A percentile compares a stretch with the other conserved stretches of the same genome.
These are phyloP conservation scores for Lasiodiplodia hormozganensis DNA, from an alignment of 2,329 filamentous ascomycete genomes.

Conservation along the genomic window DNA sequence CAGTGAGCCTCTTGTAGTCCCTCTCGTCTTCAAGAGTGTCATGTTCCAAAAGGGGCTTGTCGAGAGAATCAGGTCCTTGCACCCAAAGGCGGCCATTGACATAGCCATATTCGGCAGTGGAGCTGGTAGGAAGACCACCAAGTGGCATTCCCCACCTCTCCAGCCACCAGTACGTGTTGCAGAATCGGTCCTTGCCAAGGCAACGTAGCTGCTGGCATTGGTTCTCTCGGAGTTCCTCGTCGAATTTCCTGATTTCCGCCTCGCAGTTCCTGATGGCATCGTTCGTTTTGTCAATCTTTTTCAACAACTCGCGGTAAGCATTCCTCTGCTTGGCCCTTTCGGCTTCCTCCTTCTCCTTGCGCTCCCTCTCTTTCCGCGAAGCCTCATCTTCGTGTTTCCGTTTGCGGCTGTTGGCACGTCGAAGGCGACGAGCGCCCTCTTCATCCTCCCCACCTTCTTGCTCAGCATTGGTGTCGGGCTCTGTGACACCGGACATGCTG, in stretches of 20 bases:
- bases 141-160: slow-evolving; percentile 98
- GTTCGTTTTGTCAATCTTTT: slow-evolving; percentile 89
- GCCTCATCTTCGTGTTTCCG: slow-evolving; percentile 73
- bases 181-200: slow-evolving; percentile 93
- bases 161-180: slow-evolving; percentile 99
- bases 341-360: slow-evolving; percentile 65
- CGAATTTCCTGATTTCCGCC: slow-evolving; percentile 81
- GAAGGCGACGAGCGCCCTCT: slow-evolving; percentile 56
- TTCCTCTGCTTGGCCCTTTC: slow-evolving; percentile 77
- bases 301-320: slow-evolving; percentile 76
- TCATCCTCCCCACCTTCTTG: slow-evolving; percentile 74
- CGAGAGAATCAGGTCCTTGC: slow-evolving; percentile 90
- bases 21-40: slow-evolving; percentile 73
- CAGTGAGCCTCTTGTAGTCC: slow-evolving; percentile 49
- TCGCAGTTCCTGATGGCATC: slow-evolving; percentile 81
- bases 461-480: slow-evolving; percentile 63
- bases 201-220: slow-evolving; percentile 90
- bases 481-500: slow-evolving; percentile 70
- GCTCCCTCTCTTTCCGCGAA: slow-evolving; percentile 70
- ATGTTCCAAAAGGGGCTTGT: slow-evolving; percentile 86
- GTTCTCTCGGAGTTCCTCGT: slow-evolving; percentile 91
- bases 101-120: slow-evolving; percentile 84
- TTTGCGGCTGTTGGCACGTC: slow-evolving; percentile 70
- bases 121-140: slow-evolving; percentile 84
- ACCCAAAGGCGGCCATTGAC: slow-evolving; percentile 97